Evolutionary conservation across 2,329 filamentous ascomycete species (phyloP).

Genomic region (Microsporum canis): DNA sequence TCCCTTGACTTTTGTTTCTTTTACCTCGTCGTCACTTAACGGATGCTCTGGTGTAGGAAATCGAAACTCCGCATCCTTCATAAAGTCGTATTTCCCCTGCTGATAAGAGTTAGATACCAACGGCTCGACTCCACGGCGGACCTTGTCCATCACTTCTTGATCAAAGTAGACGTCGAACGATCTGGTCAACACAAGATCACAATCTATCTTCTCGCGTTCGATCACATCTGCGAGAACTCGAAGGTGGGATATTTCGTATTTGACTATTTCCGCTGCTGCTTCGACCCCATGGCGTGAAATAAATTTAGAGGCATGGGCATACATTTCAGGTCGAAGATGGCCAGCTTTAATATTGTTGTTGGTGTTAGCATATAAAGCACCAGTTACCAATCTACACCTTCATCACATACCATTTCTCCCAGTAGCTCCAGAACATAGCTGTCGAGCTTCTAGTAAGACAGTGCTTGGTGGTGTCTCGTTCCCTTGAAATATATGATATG

Average conservation of each 20-base stretch:
- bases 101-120: slow-evolving; percentile 20
- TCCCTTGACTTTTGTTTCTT: slow-evolving; percentile 30
- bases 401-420: slow-evolving; percentile 31
- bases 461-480: slow-evolving; percentile 21
- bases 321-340: slow-evolving; percentile 35
- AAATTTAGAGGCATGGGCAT: slow-evolving; percentile 26
- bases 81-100: slow-evolving; percentile 19
- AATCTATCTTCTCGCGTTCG: slow-evolving; percentile 33
- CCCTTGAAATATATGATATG: slow-evolving; percentile 32
- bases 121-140: slow-evolving; percentile 21
- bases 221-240: slow-evolving; percentile 30
- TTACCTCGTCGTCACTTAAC: not conserved
- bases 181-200: slow-evolving; percentile 32
- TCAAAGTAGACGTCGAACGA: slow-evolving; percentile 31
- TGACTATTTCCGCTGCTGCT: slow-evolving; percentile 28
- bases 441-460: slow-evolving; percentile 32
- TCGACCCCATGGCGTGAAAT: slow-evolving; percentile 25
- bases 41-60: not conserved
- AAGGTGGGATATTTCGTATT: slow-evolving; percentile 34
- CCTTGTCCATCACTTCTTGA: slow-evolving; percentile 21
- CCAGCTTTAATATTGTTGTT: slow-evolving; percentile 20
- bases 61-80: slow-evolving; percentile 18
- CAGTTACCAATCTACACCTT: not conserved
- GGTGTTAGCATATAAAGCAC: not conserved
- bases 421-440: slow-evolving; percentile 36